Evolutionary conservation across 2,329 filamentous ascomycete genomes (phyloP), one percentile per base, ranked within the genome.

Genomic region (Nemania sp.): DNA sequence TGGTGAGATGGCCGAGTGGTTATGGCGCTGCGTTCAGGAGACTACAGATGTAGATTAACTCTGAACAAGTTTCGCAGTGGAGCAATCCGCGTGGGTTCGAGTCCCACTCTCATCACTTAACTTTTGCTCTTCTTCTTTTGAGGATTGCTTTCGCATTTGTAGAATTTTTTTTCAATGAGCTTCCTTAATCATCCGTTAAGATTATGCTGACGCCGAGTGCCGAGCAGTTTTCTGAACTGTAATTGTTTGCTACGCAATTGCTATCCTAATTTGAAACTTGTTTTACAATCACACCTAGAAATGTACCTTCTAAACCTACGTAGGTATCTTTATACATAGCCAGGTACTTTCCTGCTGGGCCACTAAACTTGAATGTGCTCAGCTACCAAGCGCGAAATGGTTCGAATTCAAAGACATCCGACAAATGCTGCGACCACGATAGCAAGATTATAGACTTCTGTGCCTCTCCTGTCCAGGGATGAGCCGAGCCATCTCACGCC

Each of bases 11-110:
- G 65, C 66, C 66, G 66, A 68, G 66, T 65, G 66, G 66, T 68
- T 68, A 68, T 67, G 66, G 66, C 65, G 65, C 65, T 63, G 63
- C 61, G 66, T 68, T 68, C 65, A 68, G 66, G 66, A 48, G 6
- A 59, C 44, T 40, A 7, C 22, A 42, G 30, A 23, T 17, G 30
- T 31, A 14, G 12, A 30, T 23, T 9, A 24, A 31, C 28, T 9
- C 28, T 31, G 60, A 54, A 34, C 39, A 44, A 54, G 52, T 47
- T 54, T 69, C 66, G 66, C 63, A 64, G 66, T 69, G 65, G 66
- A 67, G 67, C 65, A 68, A 69, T 71, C 69, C 69, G 67, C 70
- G 69, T 72, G 70, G 70, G 70, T 72, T 72, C 70, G 66, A 72
- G 65, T 72, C 70, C 68, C 69, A 72, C 69, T 69, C 64, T 69